Conservation (phyloP, 257 asterid species). For the Nicotiana obtusifolia region DNA sequence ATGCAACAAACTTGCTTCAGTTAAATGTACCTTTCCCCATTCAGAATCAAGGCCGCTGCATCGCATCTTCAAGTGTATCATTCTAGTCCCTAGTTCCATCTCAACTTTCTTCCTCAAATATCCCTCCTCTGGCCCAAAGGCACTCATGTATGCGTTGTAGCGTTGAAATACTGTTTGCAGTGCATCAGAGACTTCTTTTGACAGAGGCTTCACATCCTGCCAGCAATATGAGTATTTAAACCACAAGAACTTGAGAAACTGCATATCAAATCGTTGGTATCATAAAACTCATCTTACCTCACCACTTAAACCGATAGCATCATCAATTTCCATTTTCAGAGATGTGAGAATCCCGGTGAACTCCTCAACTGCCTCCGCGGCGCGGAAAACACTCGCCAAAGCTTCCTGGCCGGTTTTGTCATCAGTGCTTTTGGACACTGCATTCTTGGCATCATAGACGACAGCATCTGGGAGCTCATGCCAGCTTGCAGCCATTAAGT, state of each 20-base stretch:
- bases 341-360: slow-evolving; percentile 62
- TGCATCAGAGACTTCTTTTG: slow-evolving; percentile 65
- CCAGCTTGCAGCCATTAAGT: slow-evolving; percentile 85
- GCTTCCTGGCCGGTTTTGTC: slow-evolving; percentile 74
- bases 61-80: slow-evolving; percentile 98
- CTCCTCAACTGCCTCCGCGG: slow-evolving; percentile 97
- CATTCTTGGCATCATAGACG: slow-evolving; percentile 47
- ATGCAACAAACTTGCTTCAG: background rate
- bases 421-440: slow-evolving; percentile 65
- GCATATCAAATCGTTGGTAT: background rate
- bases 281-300: slow-evolving; percentile 49
- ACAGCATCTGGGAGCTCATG: slow-evolving; percentile 66
- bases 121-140: slow-evolving; percentile 82
- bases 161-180: slow-evolving; percentile 54
- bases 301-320: slow-evolving; percentile 76
- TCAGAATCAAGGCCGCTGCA: slow-evolving; percentile 83
- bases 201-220: slow-evolving; percentile 85
- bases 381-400: slow-evolving; percentile 63
- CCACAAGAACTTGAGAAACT: slow-evolving; percentile 7
- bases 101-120: slow-evolving; percentile 96
- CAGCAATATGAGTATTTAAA: slow-evolving; percentile 19
- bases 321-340: slow-evolving; percentile 87
- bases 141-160: slow-evolving; percentile 60
- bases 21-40: slow-evolving; percentile 86
- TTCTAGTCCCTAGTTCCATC: slow-evolving; percentile 71